A percentile compares a stretch with the other conserved stretches of the same genome.
phyloP scores from a whole-genome alignment of 2,329 filamentous ascomycete genomes.

The Paecilomyces variotii region DNA sequence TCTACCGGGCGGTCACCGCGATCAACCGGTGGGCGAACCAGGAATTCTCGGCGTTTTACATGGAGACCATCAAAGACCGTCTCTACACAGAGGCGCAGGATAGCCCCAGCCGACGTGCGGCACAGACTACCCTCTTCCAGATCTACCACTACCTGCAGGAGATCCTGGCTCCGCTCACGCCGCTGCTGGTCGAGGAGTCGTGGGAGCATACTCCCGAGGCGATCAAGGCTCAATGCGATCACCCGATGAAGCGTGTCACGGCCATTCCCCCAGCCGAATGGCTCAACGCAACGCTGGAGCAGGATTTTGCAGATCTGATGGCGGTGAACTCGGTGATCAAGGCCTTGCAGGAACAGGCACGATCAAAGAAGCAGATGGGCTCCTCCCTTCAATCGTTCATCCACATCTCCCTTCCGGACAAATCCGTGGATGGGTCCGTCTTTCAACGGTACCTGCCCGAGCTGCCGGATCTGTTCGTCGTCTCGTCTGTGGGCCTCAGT shows the following conservation, averaged over 20 bases:
- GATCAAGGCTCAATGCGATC: slow-evolving; percentile 46
- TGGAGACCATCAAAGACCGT: slow-evolving; percentile 85
- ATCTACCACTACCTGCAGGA: slow-evolving; percentile 66
- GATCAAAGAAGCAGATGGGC: slow-evolving; percentile 63
- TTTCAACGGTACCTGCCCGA: slow-evolving; percentile 36
- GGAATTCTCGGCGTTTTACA: slow-evolving; percentile 86
- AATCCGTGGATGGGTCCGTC: slow-evolving; percentile 10
- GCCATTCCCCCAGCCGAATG: slow-evolving; percentile 24
- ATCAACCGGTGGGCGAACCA: slow-evolving; percentile 75
- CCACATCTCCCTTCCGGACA: slow-evolving; percentile 22
- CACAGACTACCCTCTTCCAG: slow-evolving; percentile 49
- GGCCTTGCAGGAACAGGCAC: slow-evolving; percentile 63
- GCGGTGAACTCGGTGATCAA: slow-evolving; percentile 62
- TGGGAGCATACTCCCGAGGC: slow-evolving; percentile 67
- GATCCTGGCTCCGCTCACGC: slow-evolving; percentile 74
- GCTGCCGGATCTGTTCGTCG: slow-evolving; percentile 59
- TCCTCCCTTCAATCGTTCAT: slow-evolving; percentile 75
- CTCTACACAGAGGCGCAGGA: slow-evolving; percentile 73
- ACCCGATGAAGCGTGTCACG: slow-evolving; percentile 37
- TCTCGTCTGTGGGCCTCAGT: slow-evolving; percentile 54
- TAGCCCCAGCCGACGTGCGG: slow-evolving; percentile 51
- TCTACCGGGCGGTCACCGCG: slow-evolving; percentile 64
- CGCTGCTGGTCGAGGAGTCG: slow-evolving; percentile 77
- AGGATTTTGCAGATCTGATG: slow-evolving; percentile 33
- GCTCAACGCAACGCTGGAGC: slow-evolving; percentile 42